Evolutionary conservation across 2,329 filamentous ascomycete species (phyloP), one percentile per base, ranked within the genome.

Genomic region (Scedosporium apiospermum): DNA sequence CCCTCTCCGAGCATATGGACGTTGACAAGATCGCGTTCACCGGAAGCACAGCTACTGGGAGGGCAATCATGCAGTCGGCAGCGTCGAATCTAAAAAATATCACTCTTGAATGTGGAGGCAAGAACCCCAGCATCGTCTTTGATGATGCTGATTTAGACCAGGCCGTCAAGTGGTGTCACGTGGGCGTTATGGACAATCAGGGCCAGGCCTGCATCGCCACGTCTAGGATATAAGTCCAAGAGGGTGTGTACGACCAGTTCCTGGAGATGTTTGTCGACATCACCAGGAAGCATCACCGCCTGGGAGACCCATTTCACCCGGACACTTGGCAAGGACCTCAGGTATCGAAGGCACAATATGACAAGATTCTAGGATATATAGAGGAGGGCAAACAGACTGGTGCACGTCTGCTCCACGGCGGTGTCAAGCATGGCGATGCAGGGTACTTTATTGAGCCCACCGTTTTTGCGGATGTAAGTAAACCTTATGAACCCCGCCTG

Each of bases 11-110:
- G 51, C 89, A 92, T 69, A 74, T 80, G 6, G 78, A 80, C 46
- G 81, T 92, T 26, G 84, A 88, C 69, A 91, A 91, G 75, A 79
- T 91, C 62, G 87, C 88, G 0, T 92, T 92, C 67, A 91, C 89
- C 0, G 89, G 89, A 49, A 87, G 82, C 14, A 89, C 87, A 0
- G 77, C 76, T 0, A 89, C 88, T 0, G 89, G 84, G 1, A 81
- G 82, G 34, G 78, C 84, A 66, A 87, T 91, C 64, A 88, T 90
- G 84, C 86, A 86, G 67, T 78, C 82, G 72, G 87, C 88, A 0
- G 78, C 84, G 1, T 75, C 79, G 0, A 88, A 76, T 12, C 73
- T 82, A 68, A 86, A 86, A 72, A 83, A 82, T 67, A 78, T 86
- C 49, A 84, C 81, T 1, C 74, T 85, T 7, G 83, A 86, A 70